Conservation (phyloP, 306 rosid species). For the Albizia julibrissin region DNA sequence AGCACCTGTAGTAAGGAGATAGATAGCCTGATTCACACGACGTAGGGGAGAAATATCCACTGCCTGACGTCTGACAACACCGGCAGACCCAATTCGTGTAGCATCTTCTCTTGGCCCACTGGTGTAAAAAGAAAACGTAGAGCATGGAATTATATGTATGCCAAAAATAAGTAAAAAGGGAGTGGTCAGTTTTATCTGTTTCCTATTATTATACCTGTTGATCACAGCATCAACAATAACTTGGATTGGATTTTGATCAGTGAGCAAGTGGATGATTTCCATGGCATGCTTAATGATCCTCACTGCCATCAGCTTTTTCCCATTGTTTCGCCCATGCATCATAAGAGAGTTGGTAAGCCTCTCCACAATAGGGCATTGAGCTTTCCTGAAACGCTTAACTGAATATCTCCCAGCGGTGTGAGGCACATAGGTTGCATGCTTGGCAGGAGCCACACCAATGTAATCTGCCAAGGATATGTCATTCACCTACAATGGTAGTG, state of each 20-base stretch:
- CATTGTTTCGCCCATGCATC: conserved; percentile 44
- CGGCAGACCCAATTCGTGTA: conserved; percentile 60
- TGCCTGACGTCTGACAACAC: conserved; percentile 63
- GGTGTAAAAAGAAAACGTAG: not conserved
- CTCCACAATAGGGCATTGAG: conserved; percentile 44
- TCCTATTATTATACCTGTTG: conserved; percentile 34
- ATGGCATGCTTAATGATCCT: conserved; percentile 41
- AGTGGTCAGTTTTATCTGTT: not conserved
- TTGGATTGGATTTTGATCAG: conserved; percentile 42
- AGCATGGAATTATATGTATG: not conserved
- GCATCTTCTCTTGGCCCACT: conserved; percentile 71
- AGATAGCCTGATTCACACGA: conserved; percentile 56
- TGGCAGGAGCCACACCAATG: conserved; percentile 36
- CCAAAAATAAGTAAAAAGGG: not conserved
- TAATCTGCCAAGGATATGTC: conserved; percentile 39
- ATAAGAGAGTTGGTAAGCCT: conserved; percentile 45
- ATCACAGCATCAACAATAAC: conserved; percentile 42
- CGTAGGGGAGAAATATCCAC: conserved; percentile 60
- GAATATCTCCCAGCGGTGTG: conserved; percentile 48
- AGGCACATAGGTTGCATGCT: conserved; percentile 42
- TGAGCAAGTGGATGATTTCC: conserved; percentile 47
- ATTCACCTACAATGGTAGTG: conserved; percentile 23
- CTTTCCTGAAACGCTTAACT: conserved; percentile 45
- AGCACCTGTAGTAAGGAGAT: conserved; percentile 57
- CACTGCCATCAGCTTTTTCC: conserved; percentile 43